Conservation (phyloP, 2,329 filamentous ascomycete genomes). For the Arthrobotrys sphaeroides region DNA sequence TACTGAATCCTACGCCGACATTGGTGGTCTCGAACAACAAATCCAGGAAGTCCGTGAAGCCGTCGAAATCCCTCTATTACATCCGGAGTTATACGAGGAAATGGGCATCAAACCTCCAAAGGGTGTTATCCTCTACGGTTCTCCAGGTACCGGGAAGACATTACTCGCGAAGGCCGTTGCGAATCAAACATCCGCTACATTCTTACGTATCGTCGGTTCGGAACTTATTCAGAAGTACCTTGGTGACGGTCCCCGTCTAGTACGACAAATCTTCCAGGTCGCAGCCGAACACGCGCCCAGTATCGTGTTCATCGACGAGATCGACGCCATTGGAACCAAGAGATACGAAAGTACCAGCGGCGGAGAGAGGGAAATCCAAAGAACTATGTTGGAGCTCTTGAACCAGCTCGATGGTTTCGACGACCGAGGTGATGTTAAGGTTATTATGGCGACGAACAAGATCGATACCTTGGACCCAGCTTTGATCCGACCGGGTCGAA, state of each 20-base stretch:
- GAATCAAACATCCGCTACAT: constrained; percentile 98
- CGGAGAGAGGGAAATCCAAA: constrained; percentile 95
- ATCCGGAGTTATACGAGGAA: constrained; percentile 97
- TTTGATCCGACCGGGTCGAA: constrained; percentile 94
- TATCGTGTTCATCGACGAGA: constrained; percentile 99
- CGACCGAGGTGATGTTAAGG: constrained; percentile 97
- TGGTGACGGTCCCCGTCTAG: constrained; percentile 91
- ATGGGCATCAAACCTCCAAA: constrained; percentile 99
- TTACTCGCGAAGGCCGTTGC: constrained; percentile 98
- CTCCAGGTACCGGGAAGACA: constrained; percentile 95
- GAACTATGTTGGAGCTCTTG: constrained; percentile 96
- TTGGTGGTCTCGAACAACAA: constrained; percentile 91
- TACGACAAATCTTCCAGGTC: constrained; percentile 89
- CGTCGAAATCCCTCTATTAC: constrained; percentile 90
- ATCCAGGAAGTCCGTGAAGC: constrained; percentile 98
- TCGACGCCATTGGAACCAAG: constrained; percentile 98
- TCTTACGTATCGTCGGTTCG: constrained; percentile 94
- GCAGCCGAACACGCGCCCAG: constrained; percentile 95
- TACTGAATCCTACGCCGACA: constrained; percentile 97
- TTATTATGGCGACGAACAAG: constrained; percentile 99
- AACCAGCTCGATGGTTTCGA: constrained; percentile 99
- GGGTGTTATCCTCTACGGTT: constrained; percentile 98
- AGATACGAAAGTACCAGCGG: constrained; percentile 97
- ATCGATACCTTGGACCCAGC: constrained; percentile 97
- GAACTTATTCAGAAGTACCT: constrained; percentile 99